Conservation (phyloP, 225 moss, liverwort and hornwort species). For the Sphagnum tenellum region DNA sequence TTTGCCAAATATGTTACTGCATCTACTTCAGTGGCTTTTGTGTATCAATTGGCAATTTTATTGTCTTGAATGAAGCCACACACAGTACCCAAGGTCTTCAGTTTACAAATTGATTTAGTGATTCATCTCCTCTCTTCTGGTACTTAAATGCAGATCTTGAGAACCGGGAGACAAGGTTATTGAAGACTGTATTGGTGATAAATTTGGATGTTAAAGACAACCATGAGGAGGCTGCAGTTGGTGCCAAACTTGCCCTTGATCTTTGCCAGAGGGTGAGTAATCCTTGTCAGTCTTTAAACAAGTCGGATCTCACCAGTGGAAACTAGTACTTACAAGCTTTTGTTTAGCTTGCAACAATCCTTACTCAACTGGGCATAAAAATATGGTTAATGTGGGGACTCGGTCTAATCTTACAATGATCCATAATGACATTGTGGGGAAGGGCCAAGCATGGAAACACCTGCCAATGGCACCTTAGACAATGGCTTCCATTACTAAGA, state of each 20-base stretch:
- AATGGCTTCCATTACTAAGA: too few relatives aligned
- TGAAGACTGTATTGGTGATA: conserved; percentile 85
- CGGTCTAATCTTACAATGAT: too few relatives aligned
- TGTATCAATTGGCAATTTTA: too few relatives aligned
- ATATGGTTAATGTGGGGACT: too few relatives aligned
- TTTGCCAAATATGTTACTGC: not conserved
- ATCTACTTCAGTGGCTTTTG: not conserved
- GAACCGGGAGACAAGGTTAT: conserved; percentile 70
- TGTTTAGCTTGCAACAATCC: too few relatives aligned
- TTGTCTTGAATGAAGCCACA: not conserved
- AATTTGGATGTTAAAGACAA: conserved; percentile 98
- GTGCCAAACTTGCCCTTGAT: conserved; percentile 91
- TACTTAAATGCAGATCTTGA: conserved; percentile 62
- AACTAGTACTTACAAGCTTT: too few relatives aligned
- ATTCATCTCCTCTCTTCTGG: conserved; percentile 2
- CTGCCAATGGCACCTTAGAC: too few relatives aligned
- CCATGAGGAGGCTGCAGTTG: conserved; percentile 91
- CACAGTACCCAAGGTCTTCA: not conserved
- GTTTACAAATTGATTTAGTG: not conserved
- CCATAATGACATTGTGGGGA: too few relatives aligned
- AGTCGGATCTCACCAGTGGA: too few relatives aligned
- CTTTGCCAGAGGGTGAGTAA: conserved; percentile 80
- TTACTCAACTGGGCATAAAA: too few relatives aligned
- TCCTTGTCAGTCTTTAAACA: not conserved
- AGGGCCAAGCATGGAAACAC: too few relatives aligned